Evolutionary conservation across 306 rosid species (phyloP).

Genomic region (Cucumis sativus): DNA sequence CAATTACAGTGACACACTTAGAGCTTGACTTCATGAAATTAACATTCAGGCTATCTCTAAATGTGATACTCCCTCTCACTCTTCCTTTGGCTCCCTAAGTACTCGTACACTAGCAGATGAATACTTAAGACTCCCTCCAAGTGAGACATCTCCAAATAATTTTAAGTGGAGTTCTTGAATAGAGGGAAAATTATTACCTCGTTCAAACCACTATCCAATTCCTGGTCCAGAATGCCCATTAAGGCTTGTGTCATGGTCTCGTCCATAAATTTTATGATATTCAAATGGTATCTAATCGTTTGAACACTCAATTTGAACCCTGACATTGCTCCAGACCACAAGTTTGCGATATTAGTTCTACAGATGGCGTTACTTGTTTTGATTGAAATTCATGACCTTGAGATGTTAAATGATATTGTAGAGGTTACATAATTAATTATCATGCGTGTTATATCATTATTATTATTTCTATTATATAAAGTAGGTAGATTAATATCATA

Average conservation of each 20-base stretch:
- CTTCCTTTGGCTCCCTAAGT: too few species aligned
- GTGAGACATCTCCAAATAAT: neutral
- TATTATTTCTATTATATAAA: neutral
- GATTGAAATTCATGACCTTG: neutral
- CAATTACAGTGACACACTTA: too few species aligned
- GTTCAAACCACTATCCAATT: neutral
- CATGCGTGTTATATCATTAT: neutral
- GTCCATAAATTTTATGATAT: neutral
- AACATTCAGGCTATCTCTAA: too few species aligned
- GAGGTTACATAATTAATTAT: neutral
- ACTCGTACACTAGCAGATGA: too few species aligned
- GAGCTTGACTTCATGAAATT: too few species aligned
- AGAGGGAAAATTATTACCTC: neutral
- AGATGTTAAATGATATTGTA: neutral
- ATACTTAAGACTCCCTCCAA: too few species aligned
- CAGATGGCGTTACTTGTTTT: neutral
- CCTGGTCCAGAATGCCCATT: neutral
- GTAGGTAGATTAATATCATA: neutral
- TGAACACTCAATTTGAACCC: neutral
- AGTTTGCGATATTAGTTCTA: neutral
- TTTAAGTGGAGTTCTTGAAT: neutral
- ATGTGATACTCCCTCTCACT: too few species aligned
- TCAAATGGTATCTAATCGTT: neutral
- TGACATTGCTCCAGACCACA: neutral
- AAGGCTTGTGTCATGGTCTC: neutral